Conservation (phyloP, 2,329 filamentous ascomycete species). For the Penicillium freii region DNA sequence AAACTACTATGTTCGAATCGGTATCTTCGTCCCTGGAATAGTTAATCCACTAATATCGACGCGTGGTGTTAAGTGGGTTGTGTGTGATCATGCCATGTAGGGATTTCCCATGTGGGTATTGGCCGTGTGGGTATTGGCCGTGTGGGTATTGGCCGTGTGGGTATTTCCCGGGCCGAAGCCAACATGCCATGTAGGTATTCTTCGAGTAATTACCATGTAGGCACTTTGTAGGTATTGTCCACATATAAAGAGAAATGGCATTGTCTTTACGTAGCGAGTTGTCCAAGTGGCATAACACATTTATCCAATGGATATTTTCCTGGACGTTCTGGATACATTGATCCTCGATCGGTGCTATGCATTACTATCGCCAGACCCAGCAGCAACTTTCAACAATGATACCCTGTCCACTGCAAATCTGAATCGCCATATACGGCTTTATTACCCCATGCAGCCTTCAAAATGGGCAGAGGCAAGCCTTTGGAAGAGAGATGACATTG, state of each 20-base stretch:
- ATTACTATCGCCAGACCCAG: constrained; percentile 19
- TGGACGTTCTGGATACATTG: constrained; percentile 75
- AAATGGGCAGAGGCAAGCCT: constrained; percentile 27
- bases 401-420: not conserved
- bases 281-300: constrained; percentile 29
- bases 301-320: constrained; percentile 72
- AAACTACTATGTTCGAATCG: not conserved
- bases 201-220: constrained; percentile 1
- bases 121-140: constrained; percentile 12
- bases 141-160: constrained; percentile 16
- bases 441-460: constrained; percentile 28
- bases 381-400: not conserved
- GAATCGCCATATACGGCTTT: constrained; percentile 30
- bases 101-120: constrained; percentile 17
- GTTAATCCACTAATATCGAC: not conserved
- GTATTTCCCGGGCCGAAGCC: not conserved
- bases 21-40: not conserved
- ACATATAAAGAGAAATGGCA: constrained; percentile 3
- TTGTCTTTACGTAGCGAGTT: not conserved
- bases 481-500: constrained; percentile 32
- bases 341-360: constrained; percentile 75
- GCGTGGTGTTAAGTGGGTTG: not conserved
- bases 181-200: not conserved
- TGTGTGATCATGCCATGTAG: constrained; percentile 5
- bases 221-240: constrained; percentile 2